Conservation (phyloP, 306 rosid species). For the Prunus armeniaca region DNA sequence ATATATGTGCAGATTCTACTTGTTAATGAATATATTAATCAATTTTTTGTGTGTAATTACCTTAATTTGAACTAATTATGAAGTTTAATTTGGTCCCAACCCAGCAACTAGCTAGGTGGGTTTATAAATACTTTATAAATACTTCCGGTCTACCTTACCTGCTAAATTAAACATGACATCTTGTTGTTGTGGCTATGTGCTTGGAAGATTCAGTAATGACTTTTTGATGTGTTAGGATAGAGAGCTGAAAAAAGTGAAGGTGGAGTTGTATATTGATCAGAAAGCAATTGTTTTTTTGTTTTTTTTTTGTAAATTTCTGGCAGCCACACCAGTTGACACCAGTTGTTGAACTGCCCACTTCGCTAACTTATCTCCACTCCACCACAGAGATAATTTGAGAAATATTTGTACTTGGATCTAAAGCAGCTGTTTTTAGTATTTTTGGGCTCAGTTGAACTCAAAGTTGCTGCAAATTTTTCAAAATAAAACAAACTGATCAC, state of each 20-base stretch:
- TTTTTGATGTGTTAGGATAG: conserved; percentile 7
- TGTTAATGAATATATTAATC: too few relatives aligned
- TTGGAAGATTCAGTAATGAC: conserved; percentile 1
- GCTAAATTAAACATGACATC: conserved; percentile 6
- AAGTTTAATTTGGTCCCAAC: not conserved
- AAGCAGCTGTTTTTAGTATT: too few relatives aligned
- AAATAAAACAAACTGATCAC: not conserved
- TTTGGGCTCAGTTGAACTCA: not conserved
- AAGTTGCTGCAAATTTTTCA: not conserved
- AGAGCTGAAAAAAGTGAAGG: not conserved
- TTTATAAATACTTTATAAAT: not conserved
- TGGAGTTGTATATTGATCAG: not conserved
- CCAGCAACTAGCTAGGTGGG: not conserved
- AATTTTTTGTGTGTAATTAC: not conserved
- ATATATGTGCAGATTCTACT: too few relatives aligned
- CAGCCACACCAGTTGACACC: not conserved
- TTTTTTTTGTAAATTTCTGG: not conserved
- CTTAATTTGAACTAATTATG: not conserved
- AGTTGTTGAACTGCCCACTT: conserved; percentile 20
- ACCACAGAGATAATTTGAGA: not conserved
- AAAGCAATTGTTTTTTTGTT: not conserved
- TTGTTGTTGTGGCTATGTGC: conserved; percentile 3
- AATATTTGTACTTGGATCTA: not conserved
- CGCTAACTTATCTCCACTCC: not conserved
- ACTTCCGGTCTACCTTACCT: not conserved